These are phyloP conservation scores for Quillaja saponaria DNA, from an alignment of 306 rosid genomes.

Conservation along the genomic window DNA sequence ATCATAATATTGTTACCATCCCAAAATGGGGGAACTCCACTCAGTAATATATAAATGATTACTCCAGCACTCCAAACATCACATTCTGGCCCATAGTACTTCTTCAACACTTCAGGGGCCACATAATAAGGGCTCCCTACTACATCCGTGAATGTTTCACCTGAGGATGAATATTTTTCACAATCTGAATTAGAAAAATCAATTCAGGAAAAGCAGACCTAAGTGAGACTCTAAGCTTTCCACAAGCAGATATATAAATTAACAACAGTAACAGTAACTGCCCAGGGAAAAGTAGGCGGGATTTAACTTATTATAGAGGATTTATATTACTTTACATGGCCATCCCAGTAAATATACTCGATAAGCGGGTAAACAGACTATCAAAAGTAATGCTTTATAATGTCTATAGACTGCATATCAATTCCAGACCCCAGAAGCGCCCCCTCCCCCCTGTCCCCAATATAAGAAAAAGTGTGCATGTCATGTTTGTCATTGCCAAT, in stretches of 20 bases:
- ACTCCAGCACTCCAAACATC: constrained; percentile 99
- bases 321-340: no score
- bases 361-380: background rate
- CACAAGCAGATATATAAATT: background rate
- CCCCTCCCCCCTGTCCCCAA: no score
- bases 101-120: constrained; percentile 92
- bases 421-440: no score
- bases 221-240: constrained; percentile 1
- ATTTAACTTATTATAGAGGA: background rate
- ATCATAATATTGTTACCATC: constrained; percentile 65
- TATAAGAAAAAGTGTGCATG: no score
- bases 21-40: constrained; percentile 99
- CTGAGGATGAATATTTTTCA: constrained; percentile 47
- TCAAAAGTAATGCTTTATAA: background rate
- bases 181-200: constrained; percentile 12
- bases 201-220: constrained; percentile 15
- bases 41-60: constrained; percentile 78
- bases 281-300: background rate
- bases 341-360: no score
- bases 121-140: constrained; percentile 99
- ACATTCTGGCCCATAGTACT: constrained; percentile 83
- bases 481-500: no score
- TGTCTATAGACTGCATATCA: background rate
- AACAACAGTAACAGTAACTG: background rate
- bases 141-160: constrained; percentile 84